Evolutionary conservation across 1,284 basidiomycete species (phyloP).

Genomic region (Ustanciosporium gigantosporum): DNA sequence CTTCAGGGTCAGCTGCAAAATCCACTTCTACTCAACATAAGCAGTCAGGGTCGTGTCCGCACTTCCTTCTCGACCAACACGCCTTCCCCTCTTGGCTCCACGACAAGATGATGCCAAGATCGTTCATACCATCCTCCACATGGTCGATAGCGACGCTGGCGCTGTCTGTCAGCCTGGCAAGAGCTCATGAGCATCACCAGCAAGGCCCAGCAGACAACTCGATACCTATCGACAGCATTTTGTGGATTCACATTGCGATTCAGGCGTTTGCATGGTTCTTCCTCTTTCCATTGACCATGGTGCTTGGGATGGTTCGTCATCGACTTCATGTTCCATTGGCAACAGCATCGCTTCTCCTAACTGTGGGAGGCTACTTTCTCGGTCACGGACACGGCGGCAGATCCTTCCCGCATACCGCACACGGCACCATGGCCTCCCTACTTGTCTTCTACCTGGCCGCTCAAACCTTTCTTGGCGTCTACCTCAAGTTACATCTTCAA

Average conservation of each 20-base stretch:
- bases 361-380: slow-evolving; percentile 53
- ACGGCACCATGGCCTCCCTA: slow-evolving; percentile 52
- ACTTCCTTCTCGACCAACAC: no score
- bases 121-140: no score
- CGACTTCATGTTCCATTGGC: slow-evolving; percentile 56
- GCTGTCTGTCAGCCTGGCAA: slow-evolving; percentile 1
- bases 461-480: slow-evolving; percentile 78
- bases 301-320: slow-evolving; percentile 56
- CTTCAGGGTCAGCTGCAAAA: no score
- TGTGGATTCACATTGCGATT: slow-evolving; percentile 56
- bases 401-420: slow-evolving; percentile 54
- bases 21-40: no score
- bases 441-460: slow-evolving; percentile 48
- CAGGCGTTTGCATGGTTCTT: slow-evolving; percentile 51
- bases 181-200: slow-evolving; percentile 49
- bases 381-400: slow-evolving; percentile 54
- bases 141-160: no score
- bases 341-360: slow-evolving; percentile 38
- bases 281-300: slow-evolving; percentile 56
- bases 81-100: no score
- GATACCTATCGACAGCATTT: slow-evolving; percentile 53
- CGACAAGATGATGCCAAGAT: no score
- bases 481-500: slow-evolving; percentile 89
- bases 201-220: slow-evolving; percentile 38
- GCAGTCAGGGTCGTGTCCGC: no score